phyloP scores from a whole-genome alignment of 2,329 filamentous ascomycete species.

The Trichoderma sp. region DNA sequence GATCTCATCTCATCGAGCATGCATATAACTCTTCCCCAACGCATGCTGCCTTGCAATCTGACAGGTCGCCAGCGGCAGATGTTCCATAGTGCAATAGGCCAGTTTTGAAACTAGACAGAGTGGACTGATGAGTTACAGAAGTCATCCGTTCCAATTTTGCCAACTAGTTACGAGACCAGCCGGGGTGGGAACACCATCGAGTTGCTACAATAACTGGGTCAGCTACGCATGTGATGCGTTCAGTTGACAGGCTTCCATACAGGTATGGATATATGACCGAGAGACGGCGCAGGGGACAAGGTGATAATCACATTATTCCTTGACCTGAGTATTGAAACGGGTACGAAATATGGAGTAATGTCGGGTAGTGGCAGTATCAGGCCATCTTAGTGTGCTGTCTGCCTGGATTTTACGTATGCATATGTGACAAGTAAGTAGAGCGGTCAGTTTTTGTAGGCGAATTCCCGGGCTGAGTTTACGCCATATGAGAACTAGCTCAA shows the following conservation, averaged over 20 bases:
- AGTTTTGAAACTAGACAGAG: neutral
- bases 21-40: neutral
- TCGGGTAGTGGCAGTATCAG: neutral
- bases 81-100: neutral
- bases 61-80: neutral
- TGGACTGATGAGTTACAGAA: neutral
- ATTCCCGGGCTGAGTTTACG: neutral
- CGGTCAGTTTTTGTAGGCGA: neutral
- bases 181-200: neutral
- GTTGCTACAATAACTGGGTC: neutral
- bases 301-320: neutral
- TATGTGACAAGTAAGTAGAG: neutral
- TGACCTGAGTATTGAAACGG: neutral
- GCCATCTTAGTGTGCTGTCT: neutral
- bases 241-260: neutral
- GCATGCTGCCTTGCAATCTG: neutral
- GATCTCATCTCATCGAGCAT: slow-evolving; percentile 10
- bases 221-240: neutral
- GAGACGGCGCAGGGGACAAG: neutral
- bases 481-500: neutral
- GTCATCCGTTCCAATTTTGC: neutral
- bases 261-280: neutral
- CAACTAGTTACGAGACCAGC: neutral
- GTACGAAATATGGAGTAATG: neutral
- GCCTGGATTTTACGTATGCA: neutral